Evolutionary conservation across 352 stramenopile genomes (phyloP), one percentile per base, ranked within the genome.

Genomic region (Salisapilia sapeloensis): DNA sequence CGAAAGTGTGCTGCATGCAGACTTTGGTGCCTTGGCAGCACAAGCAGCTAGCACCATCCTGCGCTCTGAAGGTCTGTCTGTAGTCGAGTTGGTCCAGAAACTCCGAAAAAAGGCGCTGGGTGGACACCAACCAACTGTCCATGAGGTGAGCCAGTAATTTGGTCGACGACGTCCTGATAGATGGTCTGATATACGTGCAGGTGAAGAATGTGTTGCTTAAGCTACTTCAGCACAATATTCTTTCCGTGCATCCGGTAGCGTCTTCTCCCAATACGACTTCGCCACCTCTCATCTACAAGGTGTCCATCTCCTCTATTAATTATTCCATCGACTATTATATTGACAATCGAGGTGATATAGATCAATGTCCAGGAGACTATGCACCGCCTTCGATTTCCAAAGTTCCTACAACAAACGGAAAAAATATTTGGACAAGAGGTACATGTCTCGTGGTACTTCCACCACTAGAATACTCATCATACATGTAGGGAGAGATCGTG

Each of bases 131-230:
- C 56, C 61, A 12, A 77, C 57, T 11, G 42, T 74, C 31, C 64
- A 76, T 31, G 59, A 86, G 51, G 54, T 36, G 19, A 28, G 9
- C 11, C 31, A 28, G 11, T 26, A 16, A 37, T 7, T 13, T 13
- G 28, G 28, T 20, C 13, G n/a, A 19, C 12, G 40, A 34, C n/a
- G 8, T 5, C 8, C 35, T 2, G 12, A 13, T 2, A 1, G 17
- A 14, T 33, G 10, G 24, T 6, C 9, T 15, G 25, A 21, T 24
- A 16, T 44, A 14, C 8, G 7, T 0, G 24, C 37, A 40, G 38
- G 77, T 91, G 50, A 91, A 86, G 40, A 67, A 61, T 32, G 70
- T 58, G 26, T 38, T 91, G 40, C 65, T 91, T 32, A 89, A 86
- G 55, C 50, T 91, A 35, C 50, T 91, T 48, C 76, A 91, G 50